Evolutionary conservation across 1,284 basidiomycete species (phyloP), one percentile per base, ranked within the genome.

Genomic region (Rhizopogon parksii): DNA sequence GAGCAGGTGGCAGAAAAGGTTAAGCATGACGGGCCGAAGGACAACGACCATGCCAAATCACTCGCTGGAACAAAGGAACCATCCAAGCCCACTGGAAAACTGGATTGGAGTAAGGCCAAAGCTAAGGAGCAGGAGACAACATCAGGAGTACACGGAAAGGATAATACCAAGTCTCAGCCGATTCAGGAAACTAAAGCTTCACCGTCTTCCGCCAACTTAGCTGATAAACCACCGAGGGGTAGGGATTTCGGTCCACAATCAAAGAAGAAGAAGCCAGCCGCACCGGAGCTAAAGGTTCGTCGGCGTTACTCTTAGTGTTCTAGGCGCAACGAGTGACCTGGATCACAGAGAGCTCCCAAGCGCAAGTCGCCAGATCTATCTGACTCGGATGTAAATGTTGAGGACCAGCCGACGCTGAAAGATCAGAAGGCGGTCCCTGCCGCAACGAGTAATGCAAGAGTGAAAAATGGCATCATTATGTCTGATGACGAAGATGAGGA

Each of bases 91-190:
- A 72, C 74, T 6, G 81, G 81, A 1, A 82, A 77, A 57, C 69
- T 84, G 5, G 77, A 84, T 56, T 87, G 81, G 71, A 77, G 76
- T 60, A 85, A 79, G 57, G 75, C 78, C n/a, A 83, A 78, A 63
- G 54, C 54, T 1, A 71, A 69, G 47, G 61, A 60, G 6, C 59
- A 59, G 40, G 54, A 54, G 25, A 60, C 59, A 4, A 56, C 60
- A 35, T 37, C 30, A 56, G 45, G 64, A 62, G 47, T 52, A 59
- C 40, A 64, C 61, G 47, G 53, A 59, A 46, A 60, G 60, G 49
- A 56, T 55, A 36, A 58, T 53, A 37, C 46, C 40, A 65, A 68
- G 37, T 46, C 35, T 40, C 61, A 61, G 40, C 39, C 47, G 2
- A 51, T 36, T 30, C 30, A 46, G 2, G 36, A 24, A 3, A 12